phyloP scores from a whole-genome alignment of 2,329 filamentous ascomycete species.

The Penicillium aurantiogriseum region DNA sequence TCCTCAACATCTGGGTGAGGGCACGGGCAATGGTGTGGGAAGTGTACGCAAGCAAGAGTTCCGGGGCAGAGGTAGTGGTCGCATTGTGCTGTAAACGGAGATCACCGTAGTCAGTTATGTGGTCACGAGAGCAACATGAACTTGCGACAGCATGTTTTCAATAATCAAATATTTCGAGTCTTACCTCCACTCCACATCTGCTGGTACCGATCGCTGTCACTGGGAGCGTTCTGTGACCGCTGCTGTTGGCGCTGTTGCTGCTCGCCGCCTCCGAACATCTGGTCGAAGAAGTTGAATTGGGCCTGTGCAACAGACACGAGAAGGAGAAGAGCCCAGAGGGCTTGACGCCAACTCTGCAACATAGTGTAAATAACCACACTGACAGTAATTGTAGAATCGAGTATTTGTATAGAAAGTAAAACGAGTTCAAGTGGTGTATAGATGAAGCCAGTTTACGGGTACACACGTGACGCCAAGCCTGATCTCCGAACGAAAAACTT shows the following conservation, averaged over 20 bases:
- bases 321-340: conserved; percentile 53
- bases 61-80: conserved; percentile 92
- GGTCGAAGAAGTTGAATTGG: conserved; percentile 97
- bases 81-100: conserved; percentile 64
- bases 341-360: conserved; percentile 26
- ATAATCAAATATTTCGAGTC: conserved; percentile 11
- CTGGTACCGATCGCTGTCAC: conserved; percentile 79
- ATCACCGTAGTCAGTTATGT: conserved; percentile 25
- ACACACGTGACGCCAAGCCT: conserved; percentile 31
- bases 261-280: conserved; percentile 77
- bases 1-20: conserved; percentile 73
- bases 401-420: background rate
- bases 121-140: background rate
- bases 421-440: conserved; percentile 2
- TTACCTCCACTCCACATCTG: conserved; percentile 66
- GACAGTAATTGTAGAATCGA: background rate
- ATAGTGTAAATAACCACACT: conserved; percentile 17
- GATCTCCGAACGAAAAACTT: conserved; percentile 30
- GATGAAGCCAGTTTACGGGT: conserved; percentile 34
- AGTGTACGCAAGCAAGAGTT: conserved; percentile 90
- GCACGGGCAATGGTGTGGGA: conserved; percentile 96
- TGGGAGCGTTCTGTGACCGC: conserved; percentile 72
- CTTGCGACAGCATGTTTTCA: background rate
- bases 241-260: conserved; percentile 57
- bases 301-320: conserved; percentile 61